Conservation (phyloP, 2,329 filamentous ascomycete genomes). For the Diaporthe eres region DNA sequence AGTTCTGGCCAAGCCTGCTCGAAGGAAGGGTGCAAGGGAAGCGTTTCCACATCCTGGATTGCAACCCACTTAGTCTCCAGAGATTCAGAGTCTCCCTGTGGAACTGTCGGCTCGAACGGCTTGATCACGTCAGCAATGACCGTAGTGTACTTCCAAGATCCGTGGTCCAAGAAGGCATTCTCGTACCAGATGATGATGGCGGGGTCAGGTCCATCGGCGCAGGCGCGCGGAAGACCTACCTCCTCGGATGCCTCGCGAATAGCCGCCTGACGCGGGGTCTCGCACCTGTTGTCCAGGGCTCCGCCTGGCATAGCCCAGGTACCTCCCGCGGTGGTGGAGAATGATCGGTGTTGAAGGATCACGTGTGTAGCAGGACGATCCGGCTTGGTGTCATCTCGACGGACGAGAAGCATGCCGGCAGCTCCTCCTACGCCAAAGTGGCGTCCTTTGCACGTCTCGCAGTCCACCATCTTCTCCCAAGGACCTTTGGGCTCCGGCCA, state of each 20-base stretch:
- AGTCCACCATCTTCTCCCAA: background rate
- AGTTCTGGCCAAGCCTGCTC: constrained; percentile 19
- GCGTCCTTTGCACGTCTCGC: background rate
- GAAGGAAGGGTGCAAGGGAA: constrained; percentile 11
- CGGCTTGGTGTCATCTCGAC: background rate
- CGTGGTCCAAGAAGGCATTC: constrained; percentile 8
- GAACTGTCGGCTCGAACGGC: constrained; percentile 10
- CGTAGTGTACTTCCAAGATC: constrained; percentile 28
- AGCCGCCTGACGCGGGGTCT: background rate
- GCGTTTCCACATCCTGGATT: background rate
- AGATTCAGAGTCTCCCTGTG: background rate
- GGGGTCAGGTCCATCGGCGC: background rate
- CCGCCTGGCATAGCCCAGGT: constrained; percentile 36
- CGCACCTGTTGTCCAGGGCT: background rate
- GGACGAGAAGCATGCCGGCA: constrained; percentile 34
- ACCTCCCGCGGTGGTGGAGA: background rate
- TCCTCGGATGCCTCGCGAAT: constrained; percentile 30
- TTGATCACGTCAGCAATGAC: background rate
- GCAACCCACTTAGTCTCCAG: constrained; percentile 17
- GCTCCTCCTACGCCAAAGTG: constrained; percentile 30
- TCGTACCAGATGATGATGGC: background rate
- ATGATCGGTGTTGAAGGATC: constrained; percentile 11
- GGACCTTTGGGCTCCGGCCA: background rate
- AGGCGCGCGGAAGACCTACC: background rate
- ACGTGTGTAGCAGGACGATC: background rate